These are phyloP conservation scores for Buddleja alternifolia DNA, from an alignment of 257 asterid genomes.

Conservation along the genomic window DNA sequence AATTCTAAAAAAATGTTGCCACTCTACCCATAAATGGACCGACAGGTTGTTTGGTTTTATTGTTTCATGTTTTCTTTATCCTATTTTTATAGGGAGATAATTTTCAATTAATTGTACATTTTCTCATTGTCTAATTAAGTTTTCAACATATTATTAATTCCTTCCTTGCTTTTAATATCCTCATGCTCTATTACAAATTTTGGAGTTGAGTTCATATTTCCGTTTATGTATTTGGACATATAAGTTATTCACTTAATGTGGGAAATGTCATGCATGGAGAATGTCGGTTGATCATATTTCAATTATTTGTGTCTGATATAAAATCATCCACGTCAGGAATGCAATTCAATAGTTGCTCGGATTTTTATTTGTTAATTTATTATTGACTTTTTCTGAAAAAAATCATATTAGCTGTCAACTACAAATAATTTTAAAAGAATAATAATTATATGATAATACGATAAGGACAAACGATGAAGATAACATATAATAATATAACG, in stretches of 20 bases:
- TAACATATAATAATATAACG: too few relatives aligned
- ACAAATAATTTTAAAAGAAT: background rate
- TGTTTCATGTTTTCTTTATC: too few relatives aligned
- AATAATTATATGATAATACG: background rate
- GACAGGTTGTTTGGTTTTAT: too few relatives aligned
- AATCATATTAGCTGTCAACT: conserved; percentile 12
- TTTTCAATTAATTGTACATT: too few relatives aligned
- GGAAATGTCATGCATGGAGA: background rate
- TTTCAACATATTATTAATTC: too few relatives aligned
- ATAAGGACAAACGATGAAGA: background rate
- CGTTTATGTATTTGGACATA: background rate
- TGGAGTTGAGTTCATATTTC: background rate
- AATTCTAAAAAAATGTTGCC: too few relatives aligned
- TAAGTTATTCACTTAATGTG: background rate
- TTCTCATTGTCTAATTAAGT: too few relatives aligned
- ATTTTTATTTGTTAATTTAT: background rate
- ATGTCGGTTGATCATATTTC: conserved; percentile 20
- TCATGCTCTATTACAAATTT: background rate
- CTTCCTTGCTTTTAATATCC: background rate
- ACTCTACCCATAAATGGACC: too few relatives aligned
- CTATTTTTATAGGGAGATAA: too few relatives aligned
- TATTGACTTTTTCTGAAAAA: conserved; percentile 15
- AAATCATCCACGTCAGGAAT: background rate
- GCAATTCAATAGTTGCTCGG: conserved; percentile 14
- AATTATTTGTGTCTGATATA: conserved; percentile 12